Evolutionary conservation across 2,329 filamentous ascomycete genomes (phyloP).

Genomic region (Knoxdaviesia capensis): DNA sequence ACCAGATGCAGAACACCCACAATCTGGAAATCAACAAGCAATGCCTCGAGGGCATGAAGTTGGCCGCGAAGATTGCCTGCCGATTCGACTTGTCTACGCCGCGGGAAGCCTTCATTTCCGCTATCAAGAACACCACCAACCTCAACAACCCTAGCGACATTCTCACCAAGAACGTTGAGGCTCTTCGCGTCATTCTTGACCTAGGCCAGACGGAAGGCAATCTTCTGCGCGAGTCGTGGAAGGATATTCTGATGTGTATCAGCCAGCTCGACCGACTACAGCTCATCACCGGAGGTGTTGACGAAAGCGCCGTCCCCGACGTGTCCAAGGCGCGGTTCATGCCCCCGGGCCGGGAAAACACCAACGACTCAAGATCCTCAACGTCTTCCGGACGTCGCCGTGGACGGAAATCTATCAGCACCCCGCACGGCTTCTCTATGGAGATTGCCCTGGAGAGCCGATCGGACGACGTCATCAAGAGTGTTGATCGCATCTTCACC

Average conservation of each 20-base stretch:
- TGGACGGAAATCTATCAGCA: slow-evolving; percentile 5
- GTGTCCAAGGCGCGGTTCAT: slow-evolving; percentile 67
- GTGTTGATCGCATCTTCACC: slow-evolving; percentile 89
- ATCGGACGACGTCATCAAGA: slow-evolving; percentile 80
- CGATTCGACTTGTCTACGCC: slow-evolving; percentile 87
- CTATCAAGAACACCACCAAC: slow-evolving; percentile 83
- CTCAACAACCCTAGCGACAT: slow-evolving; percentile 92
- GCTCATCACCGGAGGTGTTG: slow-evolving; percentile 82
- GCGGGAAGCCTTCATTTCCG: slow-evolving; percentile 83
- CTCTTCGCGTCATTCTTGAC: slow-evolving; percentile 76
- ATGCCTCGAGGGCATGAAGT: slow-evolving; percentile 87
- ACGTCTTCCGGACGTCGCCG: slow-evolving; percentile 26
- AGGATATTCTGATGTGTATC: slow-evolving; percentile 85
- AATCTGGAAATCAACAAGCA: slow-evolving; percentile 82
- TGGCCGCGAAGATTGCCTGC: slow-evolving; percentile 84
- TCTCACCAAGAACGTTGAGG: slow-evolving; percentile 89
- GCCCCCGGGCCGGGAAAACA: slow-evolving; percentile 32
- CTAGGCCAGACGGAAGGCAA: slow-evolving; percentile 89
- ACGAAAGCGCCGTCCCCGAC: slow-evolving; percentile 81
- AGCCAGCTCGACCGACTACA: slow-evolving; percentile 92
- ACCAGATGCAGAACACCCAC: slow-evolving; percentile 80
- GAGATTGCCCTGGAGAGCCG: slow-evolving; percentile 85
- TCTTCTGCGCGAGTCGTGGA: slow-evolving; percentile 74
- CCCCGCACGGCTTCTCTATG: slow-evolving; percentile 41
- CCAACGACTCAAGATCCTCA: slow-evolving; percentile 42